phyloP scores from a whole-genome alignment of 306 rosid genomes.

The Calophaca sinica region DNA sequence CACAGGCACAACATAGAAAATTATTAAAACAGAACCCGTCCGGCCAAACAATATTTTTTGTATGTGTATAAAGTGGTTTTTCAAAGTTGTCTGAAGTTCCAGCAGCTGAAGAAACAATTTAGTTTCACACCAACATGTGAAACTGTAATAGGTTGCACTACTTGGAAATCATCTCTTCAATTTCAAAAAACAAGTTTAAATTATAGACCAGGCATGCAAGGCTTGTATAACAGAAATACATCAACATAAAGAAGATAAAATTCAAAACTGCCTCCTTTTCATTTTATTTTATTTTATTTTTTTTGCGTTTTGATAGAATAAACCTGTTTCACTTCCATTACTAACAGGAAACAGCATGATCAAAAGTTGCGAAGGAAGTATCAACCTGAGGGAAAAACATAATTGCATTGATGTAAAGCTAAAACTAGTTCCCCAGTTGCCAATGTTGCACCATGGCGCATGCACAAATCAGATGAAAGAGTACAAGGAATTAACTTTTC shows the following conservation, averaged over 20 bases:
- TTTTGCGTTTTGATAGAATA: constrained; percentile 13
- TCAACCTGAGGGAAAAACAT: constrained; percentile 72
- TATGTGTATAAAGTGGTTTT: background rate
- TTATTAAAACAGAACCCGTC: background rate
- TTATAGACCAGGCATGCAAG: background rate
- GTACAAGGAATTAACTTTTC: constrained; percentile 86
- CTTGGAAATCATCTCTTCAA: constrained; percentile 19
- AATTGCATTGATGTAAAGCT: constrained; percentile 71
- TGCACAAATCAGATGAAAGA: constrained; percentile 93
- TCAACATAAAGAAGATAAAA: constrained; percentile 33
- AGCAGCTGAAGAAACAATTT: constrained; percentile 26
- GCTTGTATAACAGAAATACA: constrained; percentile 17
- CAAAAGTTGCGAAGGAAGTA: constrained; percentile 43
- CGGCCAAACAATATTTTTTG: constrained; percentile 12
- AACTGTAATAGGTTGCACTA: background rate
- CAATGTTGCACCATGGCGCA: constrained; percentile 93
- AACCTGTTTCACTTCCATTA: constrained; percentile 19
- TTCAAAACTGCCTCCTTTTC: constrained; percentile 8
- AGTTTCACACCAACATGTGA: background rate
- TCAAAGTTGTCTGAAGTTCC: constrained; percentile 24
- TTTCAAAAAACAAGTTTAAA: constrained; percentile 25
- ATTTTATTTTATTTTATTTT: too few species aligned
- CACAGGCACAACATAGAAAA: background rate
- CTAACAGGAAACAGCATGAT: constrained; percentile 34
- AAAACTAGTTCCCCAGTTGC: constrained; percentile 87